Percentiles rank a stretch among this genome's conserved stretches.
Evolutionary conservation across 1,284 basidiomycete species (phyloP).

Genomic region (Leccinum pachyderme): DNA sequence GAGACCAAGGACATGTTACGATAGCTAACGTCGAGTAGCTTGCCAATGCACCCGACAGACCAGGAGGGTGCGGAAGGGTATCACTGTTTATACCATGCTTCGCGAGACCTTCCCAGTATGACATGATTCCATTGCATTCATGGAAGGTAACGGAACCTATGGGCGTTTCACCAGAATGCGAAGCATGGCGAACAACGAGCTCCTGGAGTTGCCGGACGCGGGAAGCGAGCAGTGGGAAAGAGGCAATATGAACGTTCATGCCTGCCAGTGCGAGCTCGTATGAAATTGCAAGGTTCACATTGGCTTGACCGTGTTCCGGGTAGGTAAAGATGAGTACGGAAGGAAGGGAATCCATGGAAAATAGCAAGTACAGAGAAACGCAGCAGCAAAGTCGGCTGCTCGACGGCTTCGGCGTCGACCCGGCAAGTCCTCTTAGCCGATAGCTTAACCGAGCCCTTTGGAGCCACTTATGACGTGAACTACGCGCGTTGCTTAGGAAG

Average conservation of each 20-base stretch:
- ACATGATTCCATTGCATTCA: constrained; percentile 1
- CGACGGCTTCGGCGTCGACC: too few relatives aligned
- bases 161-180: neutral
- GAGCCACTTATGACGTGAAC: too few relatives aligned
- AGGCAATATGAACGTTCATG: constrained; percentile 3
- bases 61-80: neutral
- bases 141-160: constrained; percentile 4
- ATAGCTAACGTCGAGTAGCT: neutral
- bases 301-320: constrained; percentile 12
- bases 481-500: too few relatives aligned
- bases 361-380: neutral
- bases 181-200: constrained; percentile 4
- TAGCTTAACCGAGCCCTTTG: too few relatives aligned
- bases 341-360: neutral
- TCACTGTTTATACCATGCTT: neutral
- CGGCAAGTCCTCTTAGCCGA: too few relatives aligned
- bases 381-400: neutral
- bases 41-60: constrained; percentile 4
- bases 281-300: constrained; percentile 12
- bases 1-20: neutral
- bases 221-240: neutral
- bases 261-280: constrained; percentile 13
- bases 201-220: constrained; percentile 11
- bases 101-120: neutral
- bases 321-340: constrained; percentile 10